These are phyloP conservation scores for Paramecium tetraurelia DNA, from an alignment of 73 alveolate genomes.

Conservation along the genomic window DNA sequence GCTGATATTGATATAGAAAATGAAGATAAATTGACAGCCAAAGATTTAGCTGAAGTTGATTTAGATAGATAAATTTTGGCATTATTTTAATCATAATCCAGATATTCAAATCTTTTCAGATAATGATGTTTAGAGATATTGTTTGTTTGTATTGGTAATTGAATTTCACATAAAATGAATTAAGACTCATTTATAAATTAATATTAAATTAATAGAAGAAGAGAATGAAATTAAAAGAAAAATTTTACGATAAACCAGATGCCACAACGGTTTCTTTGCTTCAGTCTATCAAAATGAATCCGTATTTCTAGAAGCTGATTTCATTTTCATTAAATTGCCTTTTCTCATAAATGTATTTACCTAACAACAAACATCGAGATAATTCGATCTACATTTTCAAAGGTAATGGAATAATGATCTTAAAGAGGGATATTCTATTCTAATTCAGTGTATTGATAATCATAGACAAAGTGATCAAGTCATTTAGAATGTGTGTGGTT, in stretches of 20 bases:
- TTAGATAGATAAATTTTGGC: not conserved
- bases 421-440: not conserved
- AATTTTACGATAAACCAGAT: not conserved
- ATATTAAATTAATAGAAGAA: not conserved
- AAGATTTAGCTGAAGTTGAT: not conserved
- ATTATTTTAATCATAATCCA: not conserved
- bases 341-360: not conserved
- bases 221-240: not conserved
- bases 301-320: not conserved
- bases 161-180: not conserved
- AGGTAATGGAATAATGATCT: not conserved
- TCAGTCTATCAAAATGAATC: conserved; percentile 14
- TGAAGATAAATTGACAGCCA: not conserved
- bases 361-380: conserved; percentile 31
- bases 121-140: not conserved
- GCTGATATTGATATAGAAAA: not conserved
- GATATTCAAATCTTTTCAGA: not conserved
- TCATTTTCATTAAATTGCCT: conserved; percentile 5
- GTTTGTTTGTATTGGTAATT: not conserved
- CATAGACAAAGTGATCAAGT: not conserved
- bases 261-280: not conserved
- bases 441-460: not conserved
- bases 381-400: not conserved
- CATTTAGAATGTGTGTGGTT: not conserved
- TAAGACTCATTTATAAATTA: not conserved